Conservation (phyloP, 176 grass and related monocot species). For the Musa beccarii region DNA sequence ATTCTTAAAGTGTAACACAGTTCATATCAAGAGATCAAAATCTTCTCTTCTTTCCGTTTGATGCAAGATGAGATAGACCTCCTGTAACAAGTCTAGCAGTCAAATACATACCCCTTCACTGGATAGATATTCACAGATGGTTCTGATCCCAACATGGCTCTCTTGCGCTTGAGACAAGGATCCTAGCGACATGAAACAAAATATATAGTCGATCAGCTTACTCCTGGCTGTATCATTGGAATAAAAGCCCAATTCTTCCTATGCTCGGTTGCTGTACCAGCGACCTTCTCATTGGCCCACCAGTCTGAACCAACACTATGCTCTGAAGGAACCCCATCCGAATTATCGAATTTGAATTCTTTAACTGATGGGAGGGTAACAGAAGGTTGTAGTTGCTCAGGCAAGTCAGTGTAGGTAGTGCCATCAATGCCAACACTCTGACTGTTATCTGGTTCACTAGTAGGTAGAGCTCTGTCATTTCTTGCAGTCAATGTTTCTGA, state of each 20-base stretch:
- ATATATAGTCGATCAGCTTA: slow-evolving; percentile 33
- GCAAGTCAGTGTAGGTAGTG: slow-evolving; percentile 54
- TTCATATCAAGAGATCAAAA: background rate
- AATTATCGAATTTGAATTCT: slow-evolving; percentile 82
- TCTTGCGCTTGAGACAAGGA: background rate
- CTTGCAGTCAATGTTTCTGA: slow-evolving; percentile 32
- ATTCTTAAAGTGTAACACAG: background rate
- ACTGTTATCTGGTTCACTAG: slow-evolving; percentile 25
- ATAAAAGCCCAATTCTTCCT: slow-evolving; percentile 73
- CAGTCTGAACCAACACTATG: slow-evolving; percentile 47
- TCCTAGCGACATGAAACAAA: slow-evolving; percentile 3
- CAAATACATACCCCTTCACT: background rate
- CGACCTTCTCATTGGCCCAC: slow-evolving; percentile 72
- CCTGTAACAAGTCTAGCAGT: background rate
- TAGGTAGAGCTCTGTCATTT: background rate
- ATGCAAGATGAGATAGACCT: slow-evolving; percentile 1
- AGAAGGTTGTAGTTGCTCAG: slow-evolving; percentile 60
- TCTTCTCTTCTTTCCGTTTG: background rate
- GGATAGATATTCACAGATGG: slow-evolving; percentile 4
- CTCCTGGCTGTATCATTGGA: slow-evolving; percentile 58
- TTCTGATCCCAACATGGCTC: background rate
- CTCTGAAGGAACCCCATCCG: slow-evolving; percentile 34
- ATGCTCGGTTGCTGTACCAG: slow-evolving; percentile 34
- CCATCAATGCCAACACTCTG: slow-evolving; percentile 44
- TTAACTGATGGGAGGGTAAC: slow-evolving; percentile 50